Evolutionary conservation across 768 basidiomycete species (phyloP), one percentile per base, ranked within the genome.

Genomic region (Galerina sulciceps): DNA sequence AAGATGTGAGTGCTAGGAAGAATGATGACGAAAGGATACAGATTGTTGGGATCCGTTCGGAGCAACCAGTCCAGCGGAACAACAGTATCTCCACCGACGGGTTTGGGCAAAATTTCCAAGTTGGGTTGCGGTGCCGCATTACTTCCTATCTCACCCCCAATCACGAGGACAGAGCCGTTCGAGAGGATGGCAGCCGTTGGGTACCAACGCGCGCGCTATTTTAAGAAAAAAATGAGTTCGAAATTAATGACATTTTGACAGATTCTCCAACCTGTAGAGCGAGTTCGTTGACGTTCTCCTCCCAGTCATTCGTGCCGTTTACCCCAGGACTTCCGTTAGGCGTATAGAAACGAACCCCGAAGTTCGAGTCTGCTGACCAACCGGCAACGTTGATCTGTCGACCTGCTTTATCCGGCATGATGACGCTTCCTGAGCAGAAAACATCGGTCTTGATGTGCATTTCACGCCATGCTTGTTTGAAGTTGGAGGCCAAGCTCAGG

Each of bases 361-460:
- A 88, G 10, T 90, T 91, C 18, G 90, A 91, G 2, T 82, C 75
- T 51, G 83, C 73, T 15, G 89, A 89, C 91, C 91, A 81, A 23
- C 88, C 88, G 46, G 87, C 86, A 45, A 89, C 80, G 58, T 87
- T 86, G 68, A 89, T 78, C 58, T 85, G 80, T 44, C 89, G 82
- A 2, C 77, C 91, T 14, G 73, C 85, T 60, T 86, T 88, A 67
- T 93, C 91, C 0, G 91, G 91, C 35, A 93, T 82, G 35, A 90
- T 82, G 44, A 93, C 75, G 43, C 84, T 83, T 10, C 76, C 91
- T 3, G 91, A 85, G 67, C 91, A 93, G 77, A 93, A 93, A 10
- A 93, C 89, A 63, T 93, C 89, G 10, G 88, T 79, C 73, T 90
- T 78, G 63, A 91, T 73, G 59, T 91, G 86, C 88, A 93, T 90